Evolutionary conservation across 495 filamentous ascomycete genomes (phyloP), one percentile per base, ranked within the genome.

Genomic region (Margaritispora aquatica): DNA sequence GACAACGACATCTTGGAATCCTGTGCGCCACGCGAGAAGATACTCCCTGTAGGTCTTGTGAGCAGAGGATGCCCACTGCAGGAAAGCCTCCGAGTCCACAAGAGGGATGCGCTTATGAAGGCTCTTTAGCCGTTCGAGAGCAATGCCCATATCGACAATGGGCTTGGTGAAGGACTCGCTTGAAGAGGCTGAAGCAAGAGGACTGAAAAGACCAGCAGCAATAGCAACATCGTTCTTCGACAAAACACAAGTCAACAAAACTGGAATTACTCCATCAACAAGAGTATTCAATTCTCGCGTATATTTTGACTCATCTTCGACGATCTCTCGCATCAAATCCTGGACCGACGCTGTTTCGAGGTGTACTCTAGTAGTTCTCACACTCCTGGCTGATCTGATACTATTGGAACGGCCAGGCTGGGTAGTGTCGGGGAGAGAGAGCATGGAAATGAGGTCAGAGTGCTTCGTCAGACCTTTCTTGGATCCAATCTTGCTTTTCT

Each of bases 191-290:
- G 84, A 82, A 7, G 77, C 84, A 66, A 80, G 86, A 3, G 68
- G 62, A 22, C 66, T 71, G 66, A 92, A 90, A n/a, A 92, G 75
- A 29, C 84, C 84, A 54, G 85, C 84, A 15, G 83, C 83, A 50
- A 83, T 75, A 2, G 80, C 81, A 20, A 84, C 80, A 54, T 86
- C 84, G 7, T 77, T 85, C 67, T 80, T 89, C 54, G 84, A 96
- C 55, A 93, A 75, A 20, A 96, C 90, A 61, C 92, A 91, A 10
- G 80, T 88, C 54, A 97, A 74, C 1, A 99, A 81, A 9, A 97
- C 95, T 9, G 94, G 95, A 55, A 99, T 88, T 19, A 99, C 94
- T 54, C 96, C 95, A 61, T 95, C 95, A 11, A 97, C 93, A 22
- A 99, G 74, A 19, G 94, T 96, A 59, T 88, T 91, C 11, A 99